A percentile compares a stretch with the other conserved stretches of the same genome.
phyloP scores from a whole-genome alignment of 192 early-diverging fungal species.

The Backusella parvicylindrica region DNA sequence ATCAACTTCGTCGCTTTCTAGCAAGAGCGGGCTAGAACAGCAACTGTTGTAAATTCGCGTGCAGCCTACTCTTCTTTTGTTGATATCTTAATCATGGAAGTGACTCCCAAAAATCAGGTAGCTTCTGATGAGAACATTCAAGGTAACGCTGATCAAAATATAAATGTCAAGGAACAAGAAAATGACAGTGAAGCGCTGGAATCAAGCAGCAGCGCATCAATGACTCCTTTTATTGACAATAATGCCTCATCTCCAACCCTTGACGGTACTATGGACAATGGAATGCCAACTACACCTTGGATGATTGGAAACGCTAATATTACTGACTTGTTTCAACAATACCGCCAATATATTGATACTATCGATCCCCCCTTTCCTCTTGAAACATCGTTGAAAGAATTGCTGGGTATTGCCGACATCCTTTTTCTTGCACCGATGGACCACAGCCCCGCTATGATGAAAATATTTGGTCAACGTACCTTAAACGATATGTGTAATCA shows the following conservation, averaged over 20 bases:
- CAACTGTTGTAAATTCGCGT: neutral
- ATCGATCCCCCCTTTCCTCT: neutral
- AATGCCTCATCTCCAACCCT: conserved; percentile 6
- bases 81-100: neutral
- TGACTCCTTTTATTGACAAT: neutral
- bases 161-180: conserved; percentile 8
- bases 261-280: conserved; percentile 10
- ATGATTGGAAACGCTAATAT: neutral
- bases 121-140: neutral
- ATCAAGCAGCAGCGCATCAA: conserved; percentile 16
- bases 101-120: neutral
- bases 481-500: conserved; percentile 8
- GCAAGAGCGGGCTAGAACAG: neutral
- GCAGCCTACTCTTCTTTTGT: neutral
- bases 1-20: neutral
- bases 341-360: neutral
- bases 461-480: conserved; percentile 11
- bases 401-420: neutral
- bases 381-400: conserved; percentile 10
- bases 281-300: conserved; percentile 5
- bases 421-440: conserved; percentile 13
- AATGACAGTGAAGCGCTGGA: neutral
- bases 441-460: neutral
- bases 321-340: conserved; percentile 14
- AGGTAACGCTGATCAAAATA: conserved; percentile 1